phyloP scores from a whole-genome alignment of 1,139 yeast genomes.

The Lodderomyces parapsilosis region DNA sequence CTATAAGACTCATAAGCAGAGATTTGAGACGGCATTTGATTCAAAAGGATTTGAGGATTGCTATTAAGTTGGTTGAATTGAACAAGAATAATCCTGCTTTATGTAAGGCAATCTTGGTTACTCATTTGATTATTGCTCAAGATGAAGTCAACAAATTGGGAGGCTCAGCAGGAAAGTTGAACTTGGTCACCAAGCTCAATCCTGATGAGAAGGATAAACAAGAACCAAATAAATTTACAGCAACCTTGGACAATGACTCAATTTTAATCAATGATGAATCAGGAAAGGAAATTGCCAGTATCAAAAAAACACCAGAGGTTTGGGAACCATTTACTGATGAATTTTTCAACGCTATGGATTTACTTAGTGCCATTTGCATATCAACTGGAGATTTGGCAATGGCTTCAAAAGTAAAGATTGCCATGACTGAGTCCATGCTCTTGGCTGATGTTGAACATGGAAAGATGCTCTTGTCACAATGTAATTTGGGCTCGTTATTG shows the following conservation, averaged over 20 bases:
- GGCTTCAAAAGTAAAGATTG: conserved; percentile 62
- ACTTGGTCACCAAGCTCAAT: conserved; percentile 9
- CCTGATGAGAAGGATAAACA: conserved; percentile 2
- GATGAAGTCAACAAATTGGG: conserved; percentile 32
- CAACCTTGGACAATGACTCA: conserved; percentile 18
- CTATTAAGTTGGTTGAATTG: conserved; percentile 63
- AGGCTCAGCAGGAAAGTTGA: conserved; percentile 6
- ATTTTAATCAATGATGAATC: conserved; percentile 17
- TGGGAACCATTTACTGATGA: conserved; percentile 79
- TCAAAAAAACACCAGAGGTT: conserved; percentile 41
- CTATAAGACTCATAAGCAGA: conserved; percentile 19
- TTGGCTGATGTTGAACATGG: conserved; percentile 68
- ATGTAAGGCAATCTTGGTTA: conserved; percentile 58
- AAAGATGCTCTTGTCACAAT: conserved; percentile 62
- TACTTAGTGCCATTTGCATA: conserved; percentile 65
- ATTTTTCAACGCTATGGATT: conserved; percentile 69
- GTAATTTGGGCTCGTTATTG: conserved; percentile 69
- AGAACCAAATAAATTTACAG: conserved; percentile 10
- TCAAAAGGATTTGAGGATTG: conserved; percentile 69
- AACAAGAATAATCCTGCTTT: conserved; percentile 49
- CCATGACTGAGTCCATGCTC: conserved; percentile 73
- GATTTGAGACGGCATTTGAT: conserved; percentile 56
- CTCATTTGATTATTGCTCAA: conserved; percentile 67
- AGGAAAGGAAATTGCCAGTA: conserved; percentile 19
- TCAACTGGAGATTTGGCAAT: conserved; percentile 64